Percentiles rank a stretch among this genome's conserved stretches.
Conservation (phyloP, 495 filamentous ascomycete genomes). For the Penicillium cosmopolitanum region DNA sequence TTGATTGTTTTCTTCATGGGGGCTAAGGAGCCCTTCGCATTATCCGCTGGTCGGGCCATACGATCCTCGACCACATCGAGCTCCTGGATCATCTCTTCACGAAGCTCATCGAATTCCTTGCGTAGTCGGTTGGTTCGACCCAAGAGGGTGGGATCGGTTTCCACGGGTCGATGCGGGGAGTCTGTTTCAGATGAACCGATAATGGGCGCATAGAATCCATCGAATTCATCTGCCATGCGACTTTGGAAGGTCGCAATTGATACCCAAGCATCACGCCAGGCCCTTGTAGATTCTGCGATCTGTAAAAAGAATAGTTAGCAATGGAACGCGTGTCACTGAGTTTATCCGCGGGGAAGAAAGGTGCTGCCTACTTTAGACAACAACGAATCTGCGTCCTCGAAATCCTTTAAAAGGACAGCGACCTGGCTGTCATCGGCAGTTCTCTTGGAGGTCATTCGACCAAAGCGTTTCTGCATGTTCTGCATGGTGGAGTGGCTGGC, state of each 20-base stretch:
- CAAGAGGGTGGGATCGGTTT: conserved; percentile 66
- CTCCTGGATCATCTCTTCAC: conserved; percentile 74
- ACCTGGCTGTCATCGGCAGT: conserved; percentile 80
- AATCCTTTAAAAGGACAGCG: conserved; percentile 75
- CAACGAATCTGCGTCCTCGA: conserved; percentile 81
- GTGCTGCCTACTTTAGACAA: conserved; percentile 63
- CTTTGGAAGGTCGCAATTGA: conserved; percentile 74
- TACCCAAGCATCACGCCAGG: conserved; percentile 86
- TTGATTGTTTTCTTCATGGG: conserved; percentile 91
- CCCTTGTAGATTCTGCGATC: conserved; percentile 80
- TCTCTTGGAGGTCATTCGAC: conserved; percentile 64
- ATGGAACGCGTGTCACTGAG: background rate
- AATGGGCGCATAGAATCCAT: conserved; percentile 82
- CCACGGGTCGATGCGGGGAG: conserved; percentile 49
- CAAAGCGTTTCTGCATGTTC: conserved; percentile 75
- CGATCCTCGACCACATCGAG: conserved; percentile 70
- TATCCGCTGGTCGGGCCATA: conserved; percentile 71
- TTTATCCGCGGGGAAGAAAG: background rate
- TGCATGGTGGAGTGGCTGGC: conserved; percentile 63
- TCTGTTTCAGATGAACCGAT: conserved; percentile 63
- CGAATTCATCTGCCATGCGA: conserved; percentile 69
- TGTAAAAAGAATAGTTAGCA: conserved; percentile 34
- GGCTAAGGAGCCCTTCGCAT: conserved; percentile 71
- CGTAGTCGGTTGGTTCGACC: conserved; percentile 69
- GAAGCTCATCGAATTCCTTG: conserved; percentile 73